phyloP scores from a whole-genome alignment of 495 filamentous ascomycete genomes.

The Hypoxylon trugodes region DNA sequence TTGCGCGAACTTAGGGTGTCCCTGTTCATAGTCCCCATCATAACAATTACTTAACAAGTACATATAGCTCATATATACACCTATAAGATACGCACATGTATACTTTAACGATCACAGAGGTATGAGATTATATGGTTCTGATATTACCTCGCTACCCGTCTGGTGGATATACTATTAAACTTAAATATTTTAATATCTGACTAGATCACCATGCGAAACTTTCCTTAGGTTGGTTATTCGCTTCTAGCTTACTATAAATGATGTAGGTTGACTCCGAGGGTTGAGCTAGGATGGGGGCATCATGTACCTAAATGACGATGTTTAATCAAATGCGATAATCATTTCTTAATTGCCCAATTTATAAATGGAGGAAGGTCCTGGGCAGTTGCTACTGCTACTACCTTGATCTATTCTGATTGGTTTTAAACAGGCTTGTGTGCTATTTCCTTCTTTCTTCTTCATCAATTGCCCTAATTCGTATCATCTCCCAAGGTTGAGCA shows the following conservation, averaged over 20 bases:
- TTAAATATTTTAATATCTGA: neutral
- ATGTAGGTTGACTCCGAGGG: slow-evolving; percentile 23
- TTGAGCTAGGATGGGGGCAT: neutral
- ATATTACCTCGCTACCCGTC: neutral
- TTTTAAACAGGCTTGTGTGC: slow-evolving; percentile 1
- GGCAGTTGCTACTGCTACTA: neutral
- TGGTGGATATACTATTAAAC: neutral
- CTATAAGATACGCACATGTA: too few relatives aligned
- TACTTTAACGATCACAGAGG: too few relatives aligned
- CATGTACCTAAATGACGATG: slow-evolving; percentile 14
- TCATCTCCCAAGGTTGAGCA: neutral
- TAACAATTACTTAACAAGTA: neutral
- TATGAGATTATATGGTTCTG: too few relatives aligned
- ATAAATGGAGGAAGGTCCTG: slow-evolving; percentile 21
- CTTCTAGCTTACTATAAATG: slow-evolving; percentile 10
- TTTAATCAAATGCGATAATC: slow-evolving; percentile 13
- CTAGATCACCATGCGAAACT: slow-evolving; percentile 22
- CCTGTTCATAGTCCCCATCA: slow-evolving; percentile 15
- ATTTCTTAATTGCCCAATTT: slow-evolving; percentile 15
- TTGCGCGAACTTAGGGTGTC: slow-evolving; percentile 14
- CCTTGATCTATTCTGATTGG: slow-evolving; percentile 15
- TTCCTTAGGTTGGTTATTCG: slow-evolving; percentile 15
- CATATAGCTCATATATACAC: too few relatives aligned
- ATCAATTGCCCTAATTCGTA: too few relatives aligned
- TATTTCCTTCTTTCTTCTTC: too few relatives aligned